phyloP scores from a whole-genome alignment of 352 stramenopile species.

The Phytophthora ramorum region DNA sequence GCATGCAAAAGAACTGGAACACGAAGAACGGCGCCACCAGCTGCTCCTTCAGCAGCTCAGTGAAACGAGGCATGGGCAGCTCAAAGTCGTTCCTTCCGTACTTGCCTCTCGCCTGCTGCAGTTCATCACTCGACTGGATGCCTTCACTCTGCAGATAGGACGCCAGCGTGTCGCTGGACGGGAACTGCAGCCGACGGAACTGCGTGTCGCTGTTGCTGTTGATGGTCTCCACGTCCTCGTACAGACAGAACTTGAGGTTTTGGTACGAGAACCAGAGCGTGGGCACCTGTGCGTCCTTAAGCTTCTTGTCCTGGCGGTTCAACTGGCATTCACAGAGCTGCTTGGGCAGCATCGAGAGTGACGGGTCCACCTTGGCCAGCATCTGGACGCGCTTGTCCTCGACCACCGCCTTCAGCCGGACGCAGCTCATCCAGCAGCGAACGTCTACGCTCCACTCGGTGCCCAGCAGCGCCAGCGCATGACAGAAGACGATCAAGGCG shows the following conservation, averaged over 20 bases:
- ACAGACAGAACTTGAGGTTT: constrained; percentile 80
- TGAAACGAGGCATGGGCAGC: constrained; percentile 94
- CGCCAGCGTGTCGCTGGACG: constrained; percentile 55
- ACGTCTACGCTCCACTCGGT: constrained; percentile 67
- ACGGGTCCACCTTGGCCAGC: constrained; percentile 64
- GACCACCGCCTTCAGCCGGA: constrained; percentile 48
- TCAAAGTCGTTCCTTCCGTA: constrained; percentile 93
- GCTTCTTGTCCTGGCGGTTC: constrained; percentile 19
- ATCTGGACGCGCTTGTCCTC: constrained; percentile 69
- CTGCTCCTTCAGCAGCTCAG: constrained; percentile 97
- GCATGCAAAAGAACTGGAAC: constrained; percentile 99
- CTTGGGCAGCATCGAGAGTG: constrained; percentile 56
- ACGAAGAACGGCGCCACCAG: constrained; percentile 98
- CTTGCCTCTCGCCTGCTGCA: constrained; percentile 56
- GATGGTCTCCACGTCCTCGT: constrained; percentile 58
- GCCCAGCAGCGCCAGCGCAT: constrained; percentile 59
- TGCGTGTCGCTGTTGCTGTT: constrained; percentile 50
- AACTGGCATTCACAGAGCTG: constrained; percentile 58
- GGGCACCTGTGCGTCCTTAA: constrained; percentile 34
- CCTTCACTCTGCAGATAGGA: constrained; percentile 69
- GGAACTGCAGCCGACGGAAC: constrained; percentile 82
- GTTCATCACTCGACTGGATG: constrained; percentile 40
- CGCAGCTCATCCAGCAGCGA: constrained; percentile 68
- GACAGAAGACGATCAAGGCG: constrained; percentile 50
- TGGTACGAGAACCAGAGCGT: constrained; percentile 82